Percentiles rank a stretch among this genome's conserved stretches.
phyloP scores from a whole-genome alignment of 768 basidiomycete genomes.

The Rhizopogon salebrosus region DNA sequence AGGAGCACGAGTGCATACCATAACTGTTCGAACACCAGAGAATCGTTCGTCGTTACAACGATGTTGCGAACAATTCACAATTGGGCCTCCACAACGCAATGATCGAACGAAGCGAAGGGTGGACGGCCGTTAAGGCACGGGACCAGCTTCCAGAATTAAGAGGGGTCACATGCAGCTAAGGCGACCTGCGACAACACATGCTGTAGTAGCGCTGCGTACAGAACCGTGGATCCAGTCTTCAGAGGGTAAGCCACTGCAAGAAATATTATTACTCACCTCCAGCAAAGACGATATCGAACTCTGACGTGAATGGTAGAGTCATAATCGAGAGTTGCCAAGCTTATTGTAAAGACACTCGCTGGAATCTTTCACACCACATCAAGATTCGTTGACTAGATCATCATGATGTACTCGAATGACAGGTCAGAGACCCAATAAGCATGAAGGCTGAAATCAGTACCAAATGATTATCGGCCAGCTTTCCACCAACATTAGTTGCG shows the following conservation, averaged over 20 bases:
- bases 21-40: conserved; percentile 17
- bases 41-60: conserved; percentile 2
- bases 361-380: no score
- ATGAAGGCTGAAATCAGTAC: no score
- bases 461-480: no score
- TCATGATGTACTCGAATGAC: no score
- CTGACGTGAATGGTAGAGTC: background rate
- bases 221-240: background rate
- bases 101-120: conserved; percentile 15
- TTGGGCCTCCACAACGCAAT: conserved; percentile 27
- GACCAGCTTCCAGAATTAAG: conserved; percentile 25
- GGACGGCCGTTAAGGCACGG: conserved; percentile 9
- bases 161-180: conserved; percentile 21
- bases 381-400: no score
- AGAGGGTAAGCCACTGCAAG: background rate
- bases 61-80: conserved; percentile 44
- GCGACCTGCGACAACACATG: conserved; percentile 27
- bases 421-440: no score
- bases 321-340: conserved; percentile 8
- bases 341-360: no score
- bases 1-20: conserved; percentile 54
- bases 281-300: conserved; percentile 50
- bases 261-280: conserved; percentile 37
- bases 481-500: no score
- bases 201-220: conserved; percentile 26